Percentiles rank a stretch among this genome's conserved stretches.
phyloP scores from a whole-genome alignment of 805 yeast genomes.

The Maudiozyma saulgeensis region DNA sequence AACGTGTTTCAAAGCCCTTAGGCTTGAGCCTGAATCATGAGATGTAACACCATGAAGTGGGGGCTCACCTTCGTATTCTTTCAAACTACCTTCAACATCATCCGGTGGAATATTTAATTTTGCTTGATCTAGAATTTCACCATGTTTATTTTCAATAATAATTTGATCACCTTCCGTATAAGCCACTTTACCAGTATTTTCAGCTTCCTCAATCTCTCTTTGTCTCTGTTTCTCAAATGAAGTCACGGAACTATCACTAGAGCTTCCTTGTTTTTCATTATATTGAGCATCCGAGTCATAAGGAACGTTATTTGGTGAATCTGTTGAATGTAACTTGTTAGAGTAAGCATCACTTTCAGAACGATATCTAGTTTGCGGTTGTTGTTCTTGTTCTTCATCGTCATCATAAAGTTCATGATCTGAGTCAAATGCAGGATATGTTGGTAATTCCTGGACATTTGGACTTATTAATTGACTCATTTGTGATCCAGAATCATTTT shows the following conservation, averaged over 20 bases:
- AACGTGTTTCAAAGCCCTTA: conserved; percentile 21
- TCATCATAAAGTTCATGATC: not conserved
- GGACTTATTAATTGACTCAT: conserved; percentile 1
- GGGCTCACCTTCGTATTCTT: conserved; percentile 2
- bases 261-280: not conserved
- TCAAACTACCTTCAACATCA: conserved; percentile 14
- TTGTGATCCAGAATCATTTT: not conserved
- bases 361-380: not conserved
- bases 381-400: not conserved
- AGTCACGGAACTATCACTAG: conserved; percentile 3
- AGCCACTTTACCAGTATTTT: conserved; percentile 31
- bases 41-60: conserved; percentile 9
- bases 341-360: not conserved
- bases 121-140: conserved; percentile 64
- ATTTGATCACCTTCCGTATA: conserved; percentile 63
- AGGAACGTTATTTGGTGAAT: conserved; percentile 1
- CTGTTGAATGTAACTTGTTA: not conserved
- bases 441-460: conserved; percentile 3
- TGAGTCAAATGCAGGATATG: conserved; percentile 3
- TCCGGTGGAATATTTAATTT: conserved; percentile 25
- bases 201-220: conserved; percentile 20
- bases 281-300: conserved; percentile 3
- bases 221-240: conserved; percentile 11
- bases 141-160: conserved; percentile 73
- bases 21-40: conserved; percentile 23